A percentile compares a stretch with the other conserved stretches of the same genome.
Evolutionary conservation across 441 rosid genomes (phyloP).

Genomic region (Brassica balearica): DNA sequence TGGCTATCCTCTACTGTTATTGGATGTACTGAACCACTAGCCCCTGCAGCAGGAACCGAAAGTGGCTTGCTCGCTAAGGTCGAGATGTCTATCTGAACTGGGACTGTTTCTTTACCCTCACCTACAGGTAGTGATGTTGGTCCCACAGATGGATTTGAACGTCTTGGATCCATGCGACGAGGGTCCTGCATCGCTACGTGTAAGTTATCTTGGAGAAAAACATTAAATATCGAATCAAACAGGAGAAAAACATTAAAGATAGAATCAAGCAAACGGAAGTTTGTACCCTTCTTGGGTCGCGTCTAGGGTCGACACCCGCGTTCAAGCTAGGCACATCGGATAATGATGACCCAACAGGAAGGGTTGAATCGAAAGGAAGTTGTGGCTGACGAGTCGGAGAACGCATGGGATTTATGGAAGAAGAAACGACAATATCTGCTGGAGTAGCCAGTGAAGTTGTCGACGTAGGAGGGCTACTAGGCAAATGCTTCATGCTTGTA

Average conservation of each 20-base stretch:
- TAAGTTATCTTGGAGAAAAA: constrained; percentile 42
- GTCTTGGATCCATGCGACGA: constrained; percentile 97
- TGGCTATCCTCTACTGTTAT: constrained; percentile 51
- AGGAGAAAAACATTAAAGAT: constrained; percentile 27
- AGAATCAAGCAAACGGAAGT: constrained; percentile 31
- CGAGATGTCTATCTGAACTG: constrained; percentile 65
- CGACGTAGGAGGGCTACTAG: constrained; percentile 70
- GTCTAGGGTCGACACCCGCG: constrained; percentile 71
- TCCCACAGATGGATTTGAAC: constrained; percentile 58
- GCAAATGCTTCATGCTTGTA: constrained; percentile 97
- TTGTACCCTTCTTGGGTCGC: constrained; percentile 98
- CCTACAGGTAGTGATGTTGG: constrained; percentile 49
- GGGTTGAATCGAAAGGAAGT: constrained; percentile 50
- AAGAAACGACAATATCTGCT: constrained; percentile 52
- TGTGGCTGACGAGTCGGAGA: constrained; percentile 58
- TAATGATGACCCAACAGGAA: constrained; percentile 48
- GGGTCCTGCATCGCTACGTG: constrained; percentile 76
- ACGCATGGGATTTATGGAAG: constrained; percentile 52
- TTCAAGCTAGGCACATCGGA: constrained; percentile 60
- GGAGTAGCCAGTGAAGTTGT: constrained; percentile 60
- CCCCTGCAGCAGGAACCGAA: constrained; percentile 53
- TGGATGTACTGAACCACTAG: constrained; percentile 49
- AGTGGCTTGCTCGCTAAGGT: constrained; percentile 55
- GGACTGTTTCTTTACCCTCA: constrained; percentile 58
- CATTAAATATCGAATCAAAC: constrained; percentile 33